Evolutionary conservation across 495 filamentous ascomycete genomes (phyloP).

Genomic region (Cudoniella acicularis): DNA sequence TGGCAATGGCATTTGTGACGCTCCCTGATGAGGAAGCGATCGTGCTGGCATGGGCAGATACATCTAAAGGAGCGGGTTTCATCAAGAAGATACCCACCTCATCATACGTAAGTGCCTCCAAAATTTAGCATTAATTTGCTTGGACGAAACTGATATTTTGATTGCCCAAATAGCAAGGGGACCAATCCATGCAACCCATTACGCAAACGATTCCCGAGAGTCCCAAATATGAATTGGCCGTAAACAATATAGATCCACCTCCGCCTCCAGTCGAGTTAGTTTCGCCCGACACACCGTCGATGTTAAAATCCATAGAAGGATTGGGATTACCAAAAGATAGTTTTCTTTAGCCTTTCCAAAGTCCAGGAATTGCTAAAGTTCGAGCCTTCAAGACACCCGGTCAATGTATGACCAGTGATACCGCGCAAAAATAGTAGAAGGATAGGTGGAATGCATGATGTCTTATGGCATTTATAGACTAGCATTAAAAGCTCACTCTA

Average conservation of each 20-base stretch:
- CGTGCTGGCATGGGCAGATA: slow-evolving; percentile 34
- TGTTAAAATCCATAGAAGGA: not conserved
- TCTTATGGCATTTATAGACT: no score
- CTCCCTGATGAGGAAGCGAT: slow-evolving; percentile 31
- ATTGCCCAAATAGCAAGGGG: no score
- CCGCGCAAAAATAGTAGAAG: not conserved
- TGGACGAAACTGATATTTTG: no score
- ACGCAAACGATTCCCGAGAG: not conserved
- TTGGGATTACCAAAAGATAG: not conserved
- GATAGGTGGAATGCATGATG: no score
- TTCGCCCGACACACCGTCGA: not conserved
- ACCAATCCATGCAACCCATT: not conserved
- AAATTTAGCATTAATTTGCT: not conserved
- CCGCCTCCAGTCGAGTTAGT: not conserved
- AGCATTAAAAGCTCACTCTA: no score
- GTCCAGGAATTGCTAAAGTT: not conserved
- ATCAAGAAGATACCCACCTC: slow-evolving; percentile 31
- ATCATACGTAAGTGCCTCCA: not conserved
- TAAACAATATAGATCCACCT: not conserved
- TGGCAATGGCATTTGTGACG: slow-evolving; percentile 33
- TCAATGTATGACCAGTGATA: not conserved
- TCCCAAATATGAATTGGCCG: not conserved
- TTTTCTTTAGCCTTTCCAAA: not conserved
- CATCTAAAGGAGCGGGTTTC: slow-evolving; percentile 25
- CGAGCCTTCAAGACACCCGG: no score